A percentile compares a stretch with the other conserved stretches of the same genome.
These are phyloP conservation scores for Arachnomyces sp. DNA, from an alignment of 2,329 filamentous ascomycete species.

Conservation along the genomic window DNA sequence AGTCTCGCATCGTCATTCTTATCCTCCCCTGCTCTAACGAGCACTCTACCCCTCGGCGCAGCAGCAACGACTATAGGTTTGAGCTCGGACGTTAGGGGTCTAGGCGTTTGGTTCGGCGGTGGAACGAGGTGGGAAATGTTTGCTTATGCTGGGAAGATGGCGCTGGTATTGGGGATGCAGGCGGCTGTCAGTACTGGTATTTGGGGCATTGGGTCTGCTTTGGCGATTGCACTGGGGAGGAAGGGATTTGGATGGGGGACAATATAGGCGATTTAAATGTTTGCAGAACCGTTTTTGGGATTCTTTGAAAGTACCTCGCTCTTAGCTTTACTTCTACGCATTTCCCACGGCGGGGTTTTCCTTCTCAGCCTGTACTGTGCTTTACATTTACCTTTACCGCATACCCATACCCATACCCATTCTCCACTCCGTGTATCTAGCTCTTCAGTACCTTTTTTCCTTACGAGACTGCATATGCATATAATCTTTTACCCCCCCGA, in stretches of 20 bases:
- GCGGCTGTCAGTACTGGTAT: conserved; percentile 28
- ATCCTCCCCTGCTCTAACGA: conserved; percentile 15
- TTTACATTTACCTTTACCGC: no score
- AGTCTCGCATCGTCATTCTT: conserved; percentile 32
- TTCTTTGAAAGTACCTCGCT: no score
- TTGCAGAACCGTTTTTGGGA: no score
- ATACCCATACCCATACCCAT: no score
- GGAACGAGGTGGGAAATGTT: conserved; percentile 21
- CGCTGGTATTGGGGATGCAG: conserved; percentile 30
- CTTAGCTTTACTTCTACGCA: conserved; percentile 10
- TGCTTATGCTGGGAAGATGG: conserved; percentile 29
- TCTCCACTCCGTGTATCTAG: no score
- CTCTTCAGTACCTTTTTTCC: no score
- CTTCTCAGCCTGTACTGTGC: conserved; percentile 3
- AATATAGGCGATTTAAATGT: conserved; percentile 12
- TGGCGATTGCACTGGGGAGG: conserved; percentile 31
- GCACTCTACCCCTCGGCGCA: conserved; percentile 11
- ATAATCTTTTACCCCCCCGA: no score
- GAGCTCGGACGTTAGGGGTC: conserved; percentile 22
- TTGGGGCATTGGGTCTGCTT: conserved; percentile 30
- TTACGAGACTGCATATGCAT: no score
- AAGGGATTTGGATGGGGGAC: conserved; percentile 33
- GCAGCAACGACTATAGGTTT: conserved; percentile 9
- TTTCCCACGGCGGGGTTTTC: conserved; percentile 2
- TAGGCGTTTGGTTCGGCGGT: conserved; percentile 29